Evolutionary conservation across 2,329 filamentous ascomycete species (phyloP), one percentile per base, ranked within the genome.

Genomic region (Aphanoascus verrucosus): DNA sequence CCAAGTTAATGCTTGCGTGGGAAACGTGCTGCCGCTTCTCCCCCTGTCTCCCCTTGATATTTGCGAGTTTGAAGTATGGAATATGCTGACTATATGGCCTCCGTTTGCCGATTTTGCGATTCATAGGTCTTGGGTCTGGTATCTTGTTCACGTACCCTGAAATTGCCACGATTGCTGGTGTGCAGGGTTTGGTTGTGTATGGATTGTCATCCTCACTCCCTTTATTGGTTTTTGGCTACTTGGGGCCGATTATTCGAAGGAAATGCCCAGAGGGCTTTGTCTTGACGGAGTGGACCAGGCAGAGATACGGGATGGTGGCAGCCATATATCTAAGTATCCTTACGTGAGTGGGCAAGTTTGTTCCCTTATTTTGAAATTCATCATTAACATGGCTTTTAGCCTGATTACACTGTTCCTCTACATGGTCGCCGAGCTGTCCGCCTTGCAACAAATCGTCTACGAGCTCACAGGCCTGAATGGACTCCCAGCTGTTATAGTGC

Each of bases 1-100:
- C 87, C 87, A 93, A 93, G 87, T 87, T 91, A 93, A 91, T 89
- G 85, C 87, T 93, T 93, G 87, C 87, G 87, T 91, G 87, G 84
- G 87, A 86, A 91, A 90, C 79, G 87, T 91, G 86, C 85, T 90
- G 86, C 86, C 86, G 86, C 86, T 88, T 81, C 68, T 64, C 59
- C 65, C 64, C 74, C 7, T 4, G 23, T 71, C 73, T 67, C 70
- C 68, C 65, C 62, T 60, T 62, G 52, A 8, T 32, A n/a, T 57
- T 52, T 57, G 56, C 58, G 40, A 45, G n/a, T n/a, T 15, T 37
- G 19, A 38, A 53, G 23, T 43, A 42, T 54, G 49, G 52, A 53
- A 52, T 60, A 61, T 61, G 52, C 59, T 66, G 70, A 75, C 79
- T 70, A 79, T 69, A 66, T 63, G 61, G 65, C 54, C 55, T 59